Evolutionary conservation across 768 basidiomycete genomes (phyloP).

Genomic region (Suillus brevipes): DNA sequence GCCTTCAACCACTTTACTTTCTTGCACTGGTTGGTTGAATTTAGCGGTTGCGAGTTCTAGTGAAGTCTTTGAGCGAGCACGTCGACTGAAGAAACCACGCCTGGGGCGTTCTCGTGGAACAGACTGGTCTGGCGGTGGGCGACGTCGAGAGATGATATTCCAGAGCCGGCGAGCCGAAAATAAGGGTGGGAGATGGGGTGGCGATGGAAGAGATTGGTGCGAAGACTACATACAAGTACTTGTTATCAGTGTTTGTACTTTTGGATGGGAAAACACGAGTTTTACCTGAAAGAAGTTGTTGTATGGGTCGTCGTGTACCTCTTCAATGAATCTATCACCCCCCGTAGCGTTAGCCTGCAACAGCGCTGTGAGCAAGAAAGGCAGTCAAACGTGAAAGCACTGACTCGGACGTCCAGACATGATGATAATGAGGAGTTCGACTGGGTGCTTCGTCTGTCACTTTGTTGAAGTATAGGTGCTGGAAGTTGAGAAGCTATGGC

Average conservation of each 20-base stretch:
- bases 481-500: neutral
- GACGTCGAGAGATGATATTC: neutral
- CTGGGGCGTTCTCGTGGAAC: neutral
- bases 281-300: neutral
- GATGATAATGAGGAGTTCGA: neutral
- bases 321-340: neutral
- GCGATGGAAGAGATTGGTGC: neutral
- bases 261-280: neutral
- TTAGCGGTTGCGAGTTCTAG: no score
- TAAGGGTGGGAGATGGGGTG: neutral
- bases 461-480: neutral
- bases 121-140: no score
- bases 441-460: neutral
- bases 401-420: neutral
- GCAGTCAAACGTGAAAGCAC: neutral
- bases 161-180: neutral
- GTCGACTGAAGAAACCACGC: no score
- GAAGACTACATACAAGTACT: neutral
- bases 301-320: neutral
- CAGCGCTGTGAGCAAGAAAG: neutral
- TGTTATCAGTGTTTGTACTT: neutral
- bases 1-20: neutral
- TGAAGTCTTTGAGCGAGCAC: no score
- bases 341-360: neutral
- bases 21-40: no score